Base-by-base conservation (phyloP, 2,329 filamentous ascomycete species). In the Paracoccidioides lutzii region DNA sequence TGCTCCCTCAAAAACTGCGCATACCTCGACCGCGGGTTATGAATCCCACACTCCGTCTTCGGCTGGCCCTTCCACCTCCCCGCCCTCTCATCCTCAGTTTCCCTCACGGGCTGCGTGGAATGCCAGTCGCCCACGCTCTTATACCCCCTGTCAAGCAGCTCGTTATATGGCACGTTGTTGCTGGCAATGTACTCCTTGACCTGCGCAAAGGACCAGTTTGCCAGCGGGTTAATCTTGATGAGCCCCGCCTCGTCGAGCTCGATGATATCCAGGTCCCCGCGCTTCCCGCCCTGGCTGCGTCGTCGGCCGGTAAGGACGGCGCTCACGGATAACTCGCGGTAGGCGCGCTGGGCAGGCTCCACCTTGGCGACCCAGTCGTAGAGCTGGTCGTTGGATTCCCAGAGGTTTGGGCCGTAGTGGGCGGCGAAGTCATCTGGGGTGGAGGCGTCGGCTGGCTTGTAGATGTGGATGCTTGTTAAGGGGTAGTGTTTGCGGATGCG, bases 331-430 rank as follows among this genome's bases (percentile, higher is more conserved):
- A 97, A 81, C 60, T 95, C 86, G 15, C 84, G 78, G 73, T 96
- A 97, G 5, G 93, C 89, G 59, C 93, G 84, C 74, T 95, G 85
- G 55, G 90, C 88, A 14, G 93, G 93, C 77, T 98, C 93, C 51
- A 98, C 93, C 78, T 98, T 98, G 75, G 90, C 93, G 60, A 93
- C 79, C 79, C 88, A 97, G 78, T 98, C 93, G 74, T 98, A 98
- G 66, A 91, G 81, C 66, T 96, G 88, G 52, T 90, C 81, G 61
- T 93, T 85, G 37, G 77, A 81, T 69, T 95, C 87, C 84, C 90
- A 98, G 50, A 97, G 76, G 62, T 82, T 81, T 68, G 84, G 78
- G 66, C 93, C 93, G 68, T 96, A 89, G 65, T 82, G 84, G 59
- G 80, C 76, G 69, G 89, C 86, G 66, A 98, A 96, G 61, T 95